Evolutionary conservation across 108 stramenopile species (phyloP).

Genomic region (Cyclotella baltica): DNA sequence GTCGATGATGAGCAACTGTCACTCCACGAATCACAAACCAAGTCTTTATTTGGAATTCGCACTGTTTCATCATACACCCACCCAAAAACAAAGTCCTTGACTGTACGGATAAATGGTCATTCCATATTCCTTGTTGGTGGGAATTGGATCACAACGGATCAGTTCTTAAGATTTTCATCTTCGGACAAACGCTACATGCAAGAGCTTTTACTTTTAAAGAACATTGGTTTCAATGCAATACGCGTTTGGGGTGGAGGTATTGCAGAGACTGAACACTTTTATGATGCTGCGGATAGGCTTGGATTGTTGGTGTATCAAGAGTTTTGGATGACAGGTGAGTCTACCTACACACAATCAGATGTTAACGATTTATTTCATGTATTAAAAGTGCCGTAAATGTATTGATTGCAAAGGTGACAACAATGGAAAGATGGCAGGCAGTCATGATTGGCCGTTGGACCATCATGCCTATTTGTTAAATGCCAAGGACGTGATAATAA

Average conservation of each 20-base stretch:
- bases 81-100: slow-evolving; percentile 33
- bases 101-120: slow-evolving; percentile 57
- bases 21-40: slow-evolving; percentile 17
- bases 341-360: not conserved
- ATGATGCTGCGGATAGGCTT: slow-evolving; percentile 69
- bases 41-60: slow-evolving; percentile 49
- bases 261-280: slow-evolving; percentile 64
- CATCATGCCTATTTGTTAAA: slow-evolving; percentile 39
- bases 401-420: slow-evolving; percentile 49
- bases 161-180: slow-evolving; percentile 48
- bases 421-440: slow-evolving; percentile 65
- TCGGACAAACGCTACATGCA: slow-evolving; percentile 40
- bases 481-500: slow-evolving; percentile 44
- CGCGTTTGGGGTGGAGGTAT: slow-evolving; percentile 86
- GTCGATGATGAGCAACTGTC: not conserved
- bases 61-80: slow-evolving; percentile 48
- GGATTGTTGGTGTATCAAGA: slow-evolving; percentile 80
- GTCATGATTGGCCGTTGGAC: slow-evolving; percentile 57
- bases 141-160: slow-evolving; percentile 69
- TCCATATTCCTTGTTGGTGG: slow-evolving; percentile 59
- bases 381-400: no score
- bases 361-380: not conserved
- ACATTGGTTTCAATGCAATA: slow-evolving; percentile 61
- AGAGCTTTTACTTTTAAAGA: slow-evolving; percentile 43
- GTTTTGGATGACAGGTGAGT: slow-evolving; percentile 62